Conservation (phyloP, 1,139 yeast genomes). For the Sugiyamaella neomexicana region DNA sequence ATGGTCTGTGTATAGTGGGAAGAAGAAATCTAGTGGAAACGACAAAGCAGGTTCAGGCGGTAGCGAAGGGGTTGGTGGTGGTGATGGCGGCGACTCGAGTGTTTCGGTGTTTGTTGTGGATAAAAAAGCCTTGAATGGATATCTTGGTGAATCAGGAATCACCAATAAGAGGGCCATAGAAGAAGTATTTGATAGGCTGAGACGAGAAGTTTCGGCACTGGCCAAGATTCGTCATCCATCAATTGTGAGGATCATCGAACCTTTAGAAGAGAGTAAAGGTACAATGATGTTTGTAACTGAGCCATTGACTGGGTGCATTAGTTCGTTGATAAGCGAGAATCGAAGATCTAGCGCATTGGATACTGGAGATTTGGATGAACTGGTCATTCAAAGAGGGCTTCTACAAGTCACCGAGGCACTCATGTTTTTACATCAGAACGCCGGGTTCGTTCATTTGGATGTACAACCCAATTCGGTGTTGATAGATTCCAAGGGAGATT, state of each 20-base stretch:
- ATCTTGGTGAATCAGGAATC: conserved; percentile 54
- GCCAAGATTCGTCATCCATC: conserved; percentile 88
- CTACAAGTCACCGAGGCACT: conserved; percentile 76
- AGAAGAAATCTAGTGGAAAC: conserved; percentile 48
- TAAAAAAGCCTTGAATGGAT: conserved; percentile 69
- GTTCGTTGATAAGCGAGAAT: conserved; percentile 43
- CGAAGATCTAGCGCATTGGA: conserved; percentile 26
- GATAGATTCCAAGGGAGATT: conserved; percentile 83
- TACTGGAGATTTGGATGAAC: conserved; percentile 50
- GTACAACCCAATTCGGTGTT: conserved; percentile 75
- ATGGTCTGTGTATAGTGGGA: conserved; percentile 86
- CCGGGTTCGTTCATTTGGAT: conserved; percentile 74
- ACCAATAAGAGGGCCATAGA: conserved; percentile 35
- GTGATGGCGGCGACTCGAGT: conserved; percentile 19
- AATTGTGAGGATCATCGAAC: conserved; percentile 76
- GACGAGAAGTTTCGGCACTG: conserved; percentile 63
- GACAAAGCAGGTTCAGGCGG: conserved; percentile 23
- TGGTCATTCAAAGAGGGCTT: conserved; percentile 82
- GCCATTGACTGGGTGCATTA: conserved; percentile 61
- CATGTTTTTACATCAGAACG: conserved; percentile 75
- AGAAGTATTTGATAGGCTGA: conserved; percentile 51
- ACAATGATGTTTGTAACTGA: conserved; percentile 81
- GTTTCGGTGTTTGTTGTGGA: conserved; percentile 89
- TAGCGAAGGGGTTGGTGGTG: conserved; percentile 28
- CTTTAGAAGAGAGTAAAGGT: conserved; percentile 80